Evolutionary conservation across 2,329 filamentous ascomycete genomes (phyloP).

Genomic region (Beauveria medogensis): DNA sequence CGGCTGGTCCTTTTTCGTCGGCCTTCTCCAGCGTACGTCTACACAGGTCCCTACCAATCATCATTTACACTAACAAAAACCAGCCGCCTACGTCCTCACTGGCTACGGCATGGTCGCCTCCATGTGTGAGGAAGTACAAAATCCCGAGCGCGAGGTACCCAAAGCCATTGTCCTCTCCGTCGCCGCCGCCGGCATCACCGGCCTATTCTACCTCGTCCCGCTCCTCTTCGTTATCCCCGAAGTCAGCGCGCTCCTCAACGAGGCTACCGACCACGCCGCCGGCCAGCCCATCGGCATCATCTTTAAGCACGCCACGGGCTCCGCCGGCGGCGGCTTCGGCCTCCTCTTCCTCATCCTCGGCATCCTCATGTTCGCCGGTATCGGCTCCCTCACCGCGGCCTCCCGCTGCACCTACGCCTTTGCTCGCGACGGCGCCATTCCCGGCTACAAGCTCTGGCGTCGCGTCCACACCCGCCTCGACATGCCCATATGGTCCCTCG

Average conservation of each 20-base stretch:
- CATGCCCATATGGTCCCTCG: constrained; percentile 62
- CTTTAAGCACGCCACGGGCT: constrained; percentile 69
- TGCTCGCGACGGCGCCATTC: constrained; percentile 66
- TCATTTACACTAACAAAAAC: constrained; percentile 7
- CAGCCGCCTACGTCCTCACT: constrained; percentile 32
- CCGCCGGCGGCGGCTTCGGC: constrained; percentile 64
- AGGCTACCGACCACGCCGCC: constrained; percentile 40
- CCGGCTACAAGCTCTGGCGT: constrained; percentile 58
- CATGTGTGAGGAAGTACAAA: constrained; percentile 55
- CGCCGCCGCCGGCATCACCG: constrained; percentile 55
- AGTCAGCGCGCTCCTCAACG: constrained; percentile 52
- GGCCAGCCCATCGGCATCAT: constrained; percentile 69
- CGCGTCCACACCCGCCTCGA: constrained; percentile 57
- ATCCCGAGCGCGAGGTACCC: constrained; percentile 53
- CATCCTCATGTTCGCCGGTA: constrained; percentile 69
- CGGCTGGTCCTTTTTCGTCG: constrained; percentile 51
- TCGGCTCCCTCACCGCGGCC: constrained; percentile 66
- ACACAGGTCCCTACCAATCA: not conserved
- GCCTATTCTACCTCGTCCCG: constrained; percentile 58
- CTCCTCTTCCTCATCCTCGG: constrained; percentile 69
- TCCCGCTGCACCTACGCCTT: constrained; percentile 70
- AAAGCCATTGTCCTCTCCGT: constrained; percentile 62
- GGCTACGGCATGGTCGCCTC: constrained; percentile 46
- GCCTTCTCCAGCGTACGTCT: constrained; percentile 39
- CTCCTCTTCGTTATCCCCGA: constrained; percentile 70